Conservation (phyloP, 192 early-diverging fungal species). For the Funneliformis mosseae region DNA sequence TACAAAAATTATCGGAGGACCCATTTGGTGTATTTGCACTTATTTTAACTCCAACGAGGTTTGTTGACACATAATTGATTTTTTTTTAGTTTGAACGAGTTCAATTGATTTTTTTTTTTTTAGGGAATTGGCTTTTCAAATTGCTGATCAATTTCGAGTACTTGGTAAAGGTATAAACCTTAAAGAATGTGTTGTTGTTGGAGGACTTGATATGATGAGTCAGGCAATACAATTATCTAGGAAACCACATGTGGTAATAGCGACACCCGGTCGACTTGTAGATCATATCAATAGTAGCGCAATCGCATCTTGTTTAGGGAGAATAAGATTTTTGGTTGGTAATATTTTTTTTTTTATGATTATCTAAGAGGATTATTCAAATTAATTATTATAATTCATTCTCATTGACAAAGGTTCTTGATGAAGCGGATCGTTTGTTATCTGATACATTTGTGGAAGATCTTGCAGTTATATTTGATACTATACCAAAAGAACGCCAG, state of each 20-base stretch:
- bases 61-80: not conserved
- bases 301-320: constrained; percentile 71
- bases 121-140: constrained; percentile 97
- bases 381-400: not conserved
- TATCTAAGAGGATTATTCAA: not conserved
- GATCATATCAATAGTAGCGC: constrained; percentile 87
- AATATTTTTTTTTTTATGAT: not conserved
- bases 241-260: constrained; percentile 90
- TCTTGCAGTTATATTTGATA: constrained; percentile 74
- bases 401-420: constrained; percentile 56
- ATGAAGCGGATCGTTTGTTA: constrained; percentile 94
- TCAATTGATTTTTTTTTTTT: not conserved
- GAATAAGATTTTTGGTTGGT: constrained; percentile 73
- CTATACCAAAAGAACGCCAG: constrained; percentile 82
- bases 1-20: constrained; percentile 93
- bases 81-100: not conserved
- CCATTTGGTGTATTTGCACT: constrained; percentile 96
- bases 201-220: constrained; percentile 94
- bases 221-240: constrained; percentile 86
- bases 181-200: constrained; percentile 86
- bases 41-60: constrained; percentile 94
- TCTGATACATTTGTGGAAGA: constrained; percentile 84
- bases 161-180: constrained; percentile 87
- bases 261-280: constrained; percentile 91
- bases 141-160: constrained; percentile 95